These are phyloP conservation scores for Fagus crenata DNA, from an alignment of 306 rosid species.

Conservation along the genomic window DNA sequence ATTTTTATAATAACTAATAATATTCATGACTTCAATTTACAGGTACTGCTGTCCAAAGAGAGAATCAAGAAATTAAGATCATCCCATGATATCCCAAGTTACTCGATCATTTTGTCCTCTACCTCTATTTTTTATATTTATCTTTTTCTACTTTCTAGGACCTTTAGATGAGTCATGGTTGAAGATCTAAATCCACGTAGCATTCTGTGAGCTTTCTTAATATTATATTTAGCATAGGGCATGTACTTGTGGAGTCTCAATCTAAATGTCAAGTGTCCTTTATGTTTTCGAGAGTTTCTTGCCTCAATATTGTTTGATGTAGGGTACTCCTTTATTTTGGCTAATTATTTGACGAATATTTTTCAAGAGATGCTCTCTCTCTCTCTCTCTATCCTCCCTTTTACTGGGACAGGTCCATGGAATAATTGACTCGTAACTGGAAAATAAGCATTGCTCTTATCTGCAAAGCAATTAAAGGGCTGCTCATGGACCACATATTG, in stretches of 20 bases:
- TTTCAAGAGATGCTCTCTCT: conserved; percentile 20
- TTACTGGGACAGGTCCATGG: conserved; percentile 46
- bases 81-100: background rate
- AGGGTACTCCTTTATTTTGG: conserved; percentile 26
- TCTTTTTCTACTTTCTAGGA: background rate
- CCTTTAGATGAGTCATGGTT: background rate
- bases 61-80: conserved; percentile 5
- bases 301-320: conserved; percentile 31
- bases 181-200: conserved; percentile 14
- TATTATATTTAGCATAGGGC: conserved; percentile 19
- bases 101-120: background rate
- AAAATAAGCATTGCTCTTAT: background rate
- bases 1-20: too few species aligned
- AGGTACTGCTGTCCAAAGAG: conserved; percentile 10
- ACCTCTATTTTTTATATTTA: conserved; percentile 6
- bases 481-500: conserved; percentile 21
- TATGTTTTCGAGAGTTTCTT: conserved; percentile 29
- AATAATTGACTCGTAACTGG: conserved; percentile 37
- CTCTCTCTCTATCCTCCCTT: conserved; percentile 27
- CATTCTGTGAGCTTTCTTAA: conserved; percentile 20
- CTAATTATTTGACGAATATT: conserved; percentile 21
- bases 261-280: conserved; percentile 35
- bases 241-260: conserved; percentile 42
- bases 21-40: background rate
- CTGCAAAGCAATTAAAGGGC: conserved; percentile 19